A percentile compares a stretch with the other conserved stretches of the same genome.
Evolutionary conservation across 768 basidiomycete species (phyloP).

Genomic region (Mycena venus): DNA sequence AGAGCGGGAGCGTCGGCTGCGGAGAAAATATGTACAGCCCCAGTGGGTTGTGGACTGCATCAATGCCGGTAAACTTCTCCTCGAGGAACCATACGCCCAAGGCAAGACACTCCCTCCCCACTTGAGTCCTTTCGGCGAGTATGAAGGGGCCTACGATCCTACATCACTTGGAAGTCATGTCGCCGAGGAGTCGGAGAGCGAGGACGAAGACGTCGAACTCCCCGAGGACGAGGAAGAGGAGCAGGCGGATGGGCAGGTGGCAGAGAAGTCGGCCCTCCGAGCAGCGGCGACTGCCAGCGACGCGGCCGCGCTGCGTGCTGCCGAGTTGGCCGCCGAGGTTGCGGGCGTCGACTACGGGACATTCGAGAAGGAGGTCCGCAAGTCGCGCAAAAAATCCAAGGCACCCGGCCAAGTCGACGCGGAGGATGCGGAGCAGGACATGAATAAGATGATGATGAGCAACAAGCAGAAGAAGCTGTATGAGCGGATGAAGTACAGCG

Average conservation of each 20-base stretch:
- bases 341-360: constrained; percentile 84
- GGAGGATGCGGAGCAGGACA: constrained; percentile 75
- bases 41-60: constrained; percentile 99
- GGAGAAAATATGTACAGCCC: constrained; percentile 93
- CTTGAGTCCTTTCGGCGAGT: constrained; percentile 93
- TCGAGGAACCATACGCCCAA: constrained; percentile 89
- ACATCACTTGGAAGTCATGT: constrained; percentile 52
- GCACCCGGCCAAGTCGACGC: constrained; percentile 44
- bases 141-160: constrained; percentile 83
- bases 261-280: constrained; percentile 44
- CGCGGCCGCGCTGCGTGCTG: constrained; percentile 80
- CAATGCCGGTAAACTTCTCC: constrained; percentile 86
- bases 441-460: constrained; percentile 99
- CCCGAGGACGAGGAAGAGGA: constrained; percentile 43
- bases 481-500: constrained; percentile 91
- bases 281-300: constrained; percentile 61
- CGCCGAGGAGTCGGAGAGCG: constrained; percentile 49
- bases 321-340: constrained; percentile 93
- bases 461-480: constrained; percentile 94
- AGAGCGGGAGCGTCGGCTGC: constrained; percentile 71
- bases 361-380: constrained; percentile 83
- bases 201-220: constrained; percentile 45
- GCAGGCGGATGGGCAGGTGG: constrained; percentile 36
- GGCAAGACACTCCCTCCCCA: constrained; percentile 93
- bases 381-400: constrained; percentile 61